A percentile compares a stretch with the other conserved stretches of the same genome.
These are phyloP conservation scores for Lyophyllum shimeji DNA, from an alignment of 768 basidiomycete species.

Conservation along the genomic window DNA sequence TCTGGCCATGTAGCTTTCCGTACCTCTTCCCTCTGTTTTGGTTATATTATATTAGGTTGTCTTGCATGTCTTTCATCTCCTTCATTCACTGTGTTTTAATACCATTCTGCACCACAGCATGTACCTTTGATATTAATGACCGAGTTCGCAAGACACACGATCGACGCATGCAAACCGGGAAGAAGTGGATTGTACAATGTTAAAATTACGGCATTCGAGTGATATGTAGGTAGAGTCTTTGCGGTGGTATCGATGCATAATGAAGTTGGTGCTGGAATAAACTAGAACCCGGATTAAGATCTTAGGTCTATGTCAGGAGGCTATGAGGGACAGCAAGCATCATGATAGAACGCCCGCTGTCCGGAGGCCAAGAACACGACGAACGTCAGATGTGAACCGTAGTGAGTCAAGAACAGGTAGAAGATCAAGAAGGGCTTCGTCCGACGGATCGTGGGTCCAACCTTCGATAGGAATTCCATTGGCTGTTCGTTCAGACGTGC, in stretches of 20 bases:
- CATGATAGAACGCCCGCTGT: slow-evolving; percentile 40
- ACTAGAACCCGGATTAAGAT: slow-evolving; percentile 24
- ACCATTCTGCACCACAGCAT: slow-evolving; percentile 16
- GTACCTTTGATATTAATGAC: slow-evolving; percentile 29
- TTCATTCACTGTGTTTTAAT: slow-evolving; percentile 18
- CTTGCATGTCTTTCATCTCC: slow-evolving; percentile 20
- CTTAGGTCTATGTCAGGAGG: slow-evolving; percentile 23
- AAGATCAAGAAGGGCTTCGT: slow-evolving; percentile 94
- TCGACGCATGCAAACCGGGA: neutral
- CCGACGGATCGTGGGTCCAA: slow-evolving; percentile 96
- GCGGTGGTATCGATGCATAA: slow-evolving; percentile 32
- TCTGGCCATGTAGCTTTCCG: slow-evolving; percentile 66
- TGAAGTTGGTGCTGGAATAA: slow-evolving; percentile 23
- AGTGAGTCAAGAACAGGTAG: slow-evolving; percentile 94
- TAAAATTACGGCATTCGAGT: slow-evolving; percentile 24
- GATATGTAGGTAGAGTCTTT: slow-evolving; percentile 23
- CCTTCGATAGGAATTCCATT: slow-evolving; percentile 99
- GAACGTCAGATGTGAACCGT: slow-evolving; percentile 93
- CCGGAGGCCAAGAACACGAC: slow-evolving; percentile 79
- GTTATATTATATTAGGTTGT: slow-evolving; percentile 15
- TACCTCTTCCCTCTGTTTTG: slow-evolving; percentile 15
- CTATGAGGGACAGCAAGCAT: slow-evolving; percentile 13
- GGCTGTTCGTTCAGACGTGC: slow-evolving; percentile 45
- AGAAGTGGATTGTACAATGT: slow-evolving; percentile 21
- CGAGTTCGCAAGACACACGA: slow-evolving; percentile 6